A percentile compares a stretch with the other conserved stretches of the same genome.
phyloP scores from a whole-genome alignment of 225 moss, liverwort and hornwort genomes.

The Physcomitrellopsis africana region DNA sequence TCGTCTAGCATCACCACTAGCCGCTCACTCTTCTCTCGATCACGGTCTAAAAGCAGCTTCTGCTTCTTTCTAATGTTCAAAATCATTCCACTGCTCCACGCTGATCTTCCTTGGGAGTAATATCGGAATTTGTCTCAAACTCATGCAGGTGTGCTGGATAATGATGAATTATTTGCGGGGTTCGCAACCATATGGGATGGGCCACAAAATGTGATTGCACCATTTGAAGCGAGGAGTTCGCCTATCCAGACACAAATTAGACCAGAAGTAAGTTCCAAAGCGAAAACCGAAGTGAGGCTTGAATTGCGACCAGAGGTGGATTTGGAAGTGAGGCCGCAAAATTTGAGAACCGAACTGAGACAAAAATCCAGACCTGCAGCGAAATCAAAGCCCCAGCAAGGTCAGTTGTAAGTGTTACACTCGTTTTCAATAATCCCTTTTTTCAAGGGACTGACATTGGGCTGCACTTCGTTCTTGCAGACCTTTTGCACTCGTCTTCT shows the following conservation, averaged over 20 bases:
- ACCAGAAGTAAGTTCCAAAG: slow-evolving; percentile 12
- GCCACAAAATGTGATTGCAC: slow-evolving; percentile 37
- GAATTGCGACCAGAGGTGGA: too few relatives aligned
- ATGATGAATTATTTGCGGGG: slow-evolving; percentile 65
- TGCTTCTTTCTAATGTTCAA: neutral
- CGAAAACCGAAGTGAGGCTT: neutral
- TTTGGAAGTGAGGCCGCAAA: too few relatives aligned
- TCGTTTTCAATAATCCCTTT: neutral
- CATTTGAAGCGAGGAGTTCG: slow-evolving; percentile 33
- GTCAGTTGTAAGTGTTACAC: slow-evolving; percentile 25
- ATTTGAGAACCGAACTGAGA: neutral
- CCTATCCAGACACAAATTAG: slow-evolving; percentile 22
- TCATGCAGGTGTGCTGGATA: slow-evolving; percentile 63
- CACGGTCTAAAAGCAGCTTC: neutral
- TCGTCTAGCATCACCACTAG: neutral
- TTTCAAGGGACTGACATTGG: slow-evolving; percentile 2
- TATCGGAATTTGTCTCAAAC: neutral
- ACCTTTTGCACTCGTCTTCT: slow-evolving; percentile 32
- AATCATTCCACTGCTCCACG: neutral
- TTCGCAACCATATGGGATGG: slow-evolving; percentile 61
- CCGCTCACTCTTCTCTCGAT: neutral
- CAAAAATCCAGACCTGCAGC: slow-evolving; percentile 21
- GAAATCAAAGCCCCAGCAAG: slow-evolving; percentile 35
- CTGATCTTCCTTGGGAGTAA: neutral
- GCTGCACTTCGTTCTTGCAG: slow-evolving; percentile 30